Conservation (phyloP, 192 early-diverging fungal genomes). For the Geranomyces variabilis region DNA sequence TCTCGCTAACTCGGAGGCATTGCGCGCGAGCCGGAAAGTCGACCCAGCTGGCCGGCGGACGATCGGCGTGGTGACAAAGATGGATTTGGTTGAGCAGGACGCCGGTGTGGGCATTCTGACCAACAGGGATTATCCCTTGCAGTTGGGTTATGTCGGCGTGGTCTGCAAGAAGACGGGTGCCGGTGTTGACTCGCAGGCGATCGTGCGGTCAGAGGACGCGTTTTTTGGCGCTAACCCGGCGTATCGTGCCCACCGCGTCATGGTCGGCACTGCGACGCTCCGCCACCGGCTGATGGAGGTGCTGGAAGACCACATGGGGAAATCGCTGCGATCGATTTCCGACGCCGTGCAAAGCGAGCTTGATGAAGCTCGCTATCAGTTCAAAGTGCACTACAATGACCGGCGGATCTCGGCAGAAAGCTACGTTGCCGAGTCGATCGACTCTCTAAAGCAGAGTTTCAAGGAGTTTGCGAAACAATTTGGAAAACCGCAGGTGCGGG, state of each 20-base stretch:
- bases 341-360: slow-evolving; percentile 93
- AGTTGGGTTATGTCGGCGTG: slow-evolving; percentile 95
- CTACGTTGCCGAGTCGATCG: slow-evolving; percentile 94
- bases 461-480: slow-evolving; percentile 91
- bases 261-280: slow-evolving; percentile 85
- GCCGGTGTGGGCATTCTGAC: slow-evolving; percentile 77
- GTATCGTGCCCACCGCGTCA: slow-evolving; percentile 67
- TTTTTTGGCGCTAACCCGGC: slow-evolving; percentile 61
- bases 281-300: slow-evolving; percentile 87
- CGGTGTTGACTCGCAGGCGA: slow-evolving; percentile 30
- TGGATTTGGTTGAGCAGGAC: slow-evolving; percentile 88
- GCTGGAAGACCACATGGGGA: slow-evolving; percentile 90
- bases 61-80: slow-evolving; percentile 98
- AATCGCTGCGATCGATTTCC: slow-evolving; percentile 78
- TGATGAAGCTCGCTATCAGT: slow-evolving; percentile 94
- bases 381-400: slow-evolving; percentile 99
- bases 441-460: slow-evolving; percentile 90
- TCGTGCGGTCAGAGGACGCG: slow-evolving; percentile 59
- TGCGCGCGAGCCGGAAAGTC: slow-evolving; percentile 92
- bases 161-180: slow-evolving; percentile 72
- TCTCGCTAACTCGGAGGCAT: slow-evolving; percentile 97
- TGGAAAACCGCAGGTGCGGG: slow-evolving; percentile 90
- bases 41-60: slow-evolving; percentile 94
- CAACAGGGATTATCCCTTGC: slow-evolving; percentile 91
- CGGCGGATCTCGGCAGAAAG: slow-evolving; percentile 91